Conservation (phyloP, 1,139 yeast species). For the Sugiyamaella paludigena region DNA sequence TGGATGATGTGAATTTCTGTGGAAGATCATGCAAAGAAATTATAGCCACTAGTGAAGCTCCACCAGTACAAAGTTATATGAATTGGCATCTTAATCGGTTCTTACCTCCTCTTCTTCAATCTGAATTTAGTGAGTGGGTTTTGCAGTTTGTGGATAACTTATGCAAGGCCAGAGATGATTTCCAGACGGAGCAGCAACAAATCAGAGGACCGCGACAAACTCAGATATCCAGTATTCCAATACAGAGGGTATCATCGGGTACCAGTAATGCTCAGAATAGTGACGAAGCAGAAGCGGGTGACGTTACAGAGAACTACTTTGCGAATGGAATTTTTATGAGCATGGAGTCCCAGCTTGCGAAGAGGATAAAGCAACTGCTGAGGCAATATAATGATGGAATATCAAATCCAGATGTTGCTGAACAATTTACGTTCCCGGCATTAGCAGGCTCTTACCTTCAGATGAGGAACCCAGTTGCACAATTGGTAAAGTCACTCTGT, state of each 20-base stretch:
- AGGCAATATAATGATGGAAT: constrained; percentile 72
- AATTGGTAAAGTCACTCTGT: constrained; percentile 71
- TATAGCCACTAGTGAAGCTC: constrained; percentile 40
- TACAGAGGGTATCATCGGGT: constrained; percentile 7
- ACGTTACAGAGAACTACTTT: constrained; percentile 30
- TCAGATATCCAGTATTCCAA: constrained; percentile 48
- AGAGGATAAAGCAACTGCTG: constrained; percentile 62
- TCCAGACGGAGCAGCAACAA: constrained; percentile 16
- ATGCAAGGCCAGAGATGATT: constrained; percentile 45
- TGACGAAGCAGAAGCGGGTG: constrained; percentile 31
- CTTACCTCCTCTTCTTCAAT: constrained; percentile 70
- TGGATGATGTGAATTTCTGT: constrained; percentile 86
- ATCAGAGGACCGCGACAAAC: constrained; percentile 57
- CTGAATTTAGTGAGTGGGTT: constrained; percentile 88
- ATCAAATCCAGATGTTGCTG: constrained; percentile 59
- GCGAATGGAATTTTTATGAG: constrained; percentile 39
- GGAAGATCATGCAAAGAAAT: constrained; percentile 65
- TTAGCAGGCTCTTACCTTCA: constrained; percentile 35
- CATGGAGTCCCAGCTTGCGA: constrained; percentile 63
- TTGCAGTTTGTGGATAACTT: constrained; percentile 71
- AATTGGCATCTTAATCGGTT: constrained; percentile 80
- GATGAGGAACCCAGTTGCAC: constrained; percentile 63
- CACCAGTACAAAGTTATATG: constrained; percentile 56
- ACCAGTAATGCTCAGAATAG: neutral
- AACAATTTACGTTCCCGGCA: constrained; percentile 67